Conservation (phyloP, 2,329 filamentous ascomycete species). For the Trichoderma breve region DNA sequence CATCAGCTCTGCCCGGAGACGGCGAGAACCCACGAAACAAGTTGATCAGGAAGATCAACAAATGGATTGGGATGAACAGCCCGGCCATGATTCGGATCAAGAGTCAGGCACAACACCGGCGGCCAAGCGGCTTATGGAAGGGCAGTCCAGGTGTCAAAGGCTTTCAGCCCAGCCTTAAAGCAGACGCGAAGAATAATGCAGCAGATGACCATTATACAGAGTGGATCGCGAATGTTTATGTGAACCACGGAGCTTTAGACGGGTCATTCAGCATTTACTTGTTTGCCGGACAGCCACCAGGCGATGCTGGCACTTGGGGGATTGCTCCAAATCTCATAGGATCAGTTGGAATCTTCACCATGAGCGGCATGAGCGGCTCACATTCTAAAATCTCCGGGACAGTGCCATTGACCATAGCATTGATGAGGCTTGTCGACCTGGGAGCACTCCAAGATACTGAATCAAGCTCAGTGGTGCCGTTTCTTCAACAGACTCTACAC, state of each 20-base stretch:
- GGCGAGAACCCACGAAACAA: conserved; percentile 32
- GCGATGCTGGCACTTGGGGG: conserved; percentile 49
- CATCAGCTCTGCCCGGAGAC: conserved; percentile 29
- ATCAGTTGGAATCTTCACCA: conserved; percentile 56
- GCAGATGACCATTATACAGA: conserved; percentile 52
- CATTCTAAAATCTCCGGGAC: conserved; percentile 45
- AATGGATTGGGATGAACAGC: conserved; percentile 38
- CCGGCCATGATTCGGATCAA: conserved; percentile 25
- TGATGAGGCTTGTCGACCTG: conserved; percentile 43
- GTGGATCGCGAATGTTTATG: conserved; percentile 67
- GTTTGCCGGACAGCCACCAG: conserved; percentile 59
- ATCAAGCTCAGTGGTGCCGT: conserved; percentile 38
- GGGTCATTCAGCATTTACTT: conserved; percentile 63
- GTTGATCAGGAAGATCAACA: conserved; percentile 52
- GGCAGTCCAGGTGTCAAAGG: background rate
- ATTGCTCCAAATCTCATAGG: conserved; percentile 57
- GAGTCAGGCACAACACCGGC: background rate
- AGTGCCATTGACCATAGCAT: conserved; percentile 50
- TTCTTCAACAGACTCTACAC: conserved; percentile 40
- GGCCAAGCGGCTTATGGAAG: background rate
- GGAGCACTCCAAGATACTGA: conserved; percentile 40
- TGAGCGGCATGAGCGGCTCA: conserved; percentile 35
- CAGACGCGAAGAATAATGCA: conserved; percentile 27
- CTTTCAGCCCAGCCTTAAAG: conserved; percentile 29
- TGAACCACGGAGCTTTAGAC: conserved; percentile 58